phyloP scores from a whole-genome alignment of 2,329 filamentous ascomycete genomes.

The Fusarium fujikuroi region DNA sequence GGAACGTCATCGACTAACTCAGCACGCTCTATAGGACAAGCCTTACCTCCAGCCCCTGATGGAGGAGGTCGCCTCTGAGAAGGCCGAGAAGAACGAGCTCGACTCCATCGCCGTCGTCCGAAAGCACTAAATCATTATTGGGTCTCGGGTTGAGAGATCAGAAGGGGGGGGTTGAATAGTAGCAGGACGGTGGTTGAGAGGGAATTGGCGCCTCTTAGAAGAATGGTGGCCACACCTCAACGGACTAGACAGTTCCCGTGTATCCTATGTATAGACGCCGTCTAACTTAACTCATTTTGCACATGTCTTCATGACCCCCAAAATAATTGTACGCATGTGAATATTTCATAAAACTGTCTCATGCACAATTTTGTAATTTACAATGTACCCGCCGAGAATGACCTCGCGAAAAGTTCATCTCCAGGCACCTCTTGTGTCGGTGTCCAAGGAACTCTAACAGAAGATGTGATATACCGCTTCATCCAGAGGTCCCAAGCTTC shows the following conservation, averaged over 20 bases:
- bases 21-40: conserved; percentile 54
- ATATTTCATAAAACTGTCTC: conserved; percentile 33
- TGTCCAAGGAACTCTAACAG: conserved; percentile 15
- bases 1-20: conserved; percentile 29
- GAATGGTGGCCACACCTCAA: conserved; percentile 37
- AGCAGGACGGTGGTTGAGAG: conserved; percentile 37
- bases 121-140: conserved; percentile 54
- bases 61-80: conserved; percentile 60
- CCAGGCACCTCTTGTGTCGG: conserved; percentile 25
- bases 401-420: conserved; percentile 16
- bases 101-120: conserved; percentile 62
- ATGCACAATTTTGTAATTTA: conserved; percentile 43
- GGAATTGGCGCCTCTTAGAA: conserved; percentile 38
- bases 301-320: conserved; percentile 13
- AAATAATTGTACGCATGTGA: conserved; percentile 27
- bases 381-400: conserved; percentile 31
- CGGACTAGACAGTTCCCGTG: conserved; percentile 49
- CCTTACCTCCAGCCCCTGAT: conserved; percentile 66
- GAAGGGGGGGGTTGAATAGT: conserved; percentile 24
- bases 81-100: conserved; percentile 63
- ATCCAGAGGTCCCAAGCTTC: conserved; percentile 21
- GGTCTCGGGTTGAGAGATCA: conserved; percentile 12
- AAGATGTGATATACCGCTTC: conserved; percentile 14
- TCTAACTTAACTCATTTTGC: conserved; percentile 46
- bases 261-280: conserved; percentile 51